Evolutionary conservation across 2,329 filamentous ascomycete species (phyloP).

Genomic region (Coleophoma eucalyptorum): DNA sequence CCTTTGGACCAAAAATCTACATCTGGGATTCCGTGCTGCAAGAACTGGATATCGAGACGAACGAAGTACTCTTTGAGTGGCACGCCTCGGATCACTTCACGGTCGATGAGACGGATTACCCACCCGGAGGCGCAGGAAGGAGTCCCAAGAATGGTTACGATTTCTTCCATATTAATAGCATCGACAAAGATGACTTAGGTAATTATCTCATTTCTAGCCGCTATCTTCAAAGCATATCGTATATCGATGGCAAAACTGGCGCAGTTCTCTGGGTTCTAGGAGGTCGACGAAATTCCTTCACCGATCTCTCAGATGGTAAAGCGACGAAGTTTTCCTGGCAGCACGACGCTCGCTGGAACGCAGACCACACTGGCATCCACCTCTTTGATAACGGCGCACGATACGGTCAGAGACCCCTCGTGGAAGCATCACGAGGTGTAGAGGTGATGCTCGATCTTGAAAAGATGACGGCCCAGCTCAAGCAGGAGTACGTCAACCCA

Average conservation of each 20-base stretch:
- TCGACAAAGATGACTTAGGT: constrained; percentile 32
- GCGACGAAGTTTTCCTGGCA: constrained; percentile 44
- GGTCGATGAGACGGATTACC: constrained; percentile 5
- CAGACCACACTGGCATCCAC: constrained; percentile 7
- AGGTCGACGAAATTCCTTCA: constrained; percentile 38
- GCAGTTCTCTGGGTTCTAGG: constrained; percentile 42
- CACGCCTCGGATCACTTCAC: constrained; percentile 22
- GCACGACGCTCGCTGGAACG: constrained; percentile 38
- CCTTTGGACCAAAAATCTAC: constrained; percentile 17
- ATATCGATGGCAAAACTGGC: constrained; percentile 35
- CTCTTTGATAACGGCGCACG: constrained; percentile 12
- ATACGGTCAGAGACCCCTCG: constrained; percentile 1
- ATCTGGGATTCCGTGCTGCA: constrained; percentile 39
- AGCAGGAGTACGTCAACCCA: constrained; percentile 7
- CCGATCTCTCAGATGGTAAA: constrained; percentile 19
- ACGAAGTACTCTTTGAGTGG: constrained; percentile 46
- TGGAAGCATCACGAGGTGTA: constrained; percentile 7
- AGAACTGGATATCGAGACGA: constrained; percentile 46
- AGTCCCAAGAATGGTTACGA: constrained; percentile 24
- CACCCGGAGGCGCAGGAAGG: not conserved
- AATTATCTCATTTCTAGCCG: constrained; percentile 43
- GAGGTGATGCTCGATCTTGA: constrained; percentile 7
- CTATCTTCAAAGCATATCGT: constrained; percentile 38
- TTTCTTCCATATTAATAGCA: constrained; percentile 25
- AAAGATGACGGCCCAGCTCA: constrained; percentile 10